Conservation (phyloP, 1,284 basidiomycete species). For the Puccinia triticina region DNA sequence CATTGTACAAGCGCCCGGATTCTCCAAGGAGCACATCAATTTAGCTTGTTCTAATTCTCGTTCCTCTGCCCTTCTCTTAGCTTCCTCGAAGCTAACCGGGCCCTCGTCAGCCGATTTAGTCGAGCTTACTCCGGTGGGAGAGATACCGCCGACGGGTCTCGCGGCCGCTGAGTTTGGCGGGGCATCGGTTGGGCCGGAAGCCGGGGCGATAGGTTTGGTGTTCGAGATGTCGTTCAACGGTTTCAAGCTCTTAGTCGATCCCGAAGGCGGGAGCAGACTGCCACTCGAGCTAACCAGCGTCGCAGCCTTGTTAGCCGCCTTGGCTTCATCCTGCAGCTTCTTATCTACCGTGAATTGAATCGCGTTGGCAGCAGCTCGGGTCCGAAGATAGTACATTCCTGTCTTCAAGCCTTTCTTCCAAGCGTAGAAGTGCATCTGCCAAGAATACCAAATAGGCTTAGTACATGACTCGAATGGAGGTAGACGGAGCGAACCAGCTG, state of each 20-base stretch:
- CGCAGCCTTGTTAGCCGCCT: conserved; percentile 63
- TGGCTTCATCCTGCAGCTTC: conserved; percentile 71
- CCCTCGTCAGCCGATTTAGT: background rate
- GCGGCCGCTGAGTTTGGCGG: background rate
- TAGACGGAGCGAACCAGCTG: background rate
- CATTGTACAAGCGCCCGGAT: conserved; percentile 66
- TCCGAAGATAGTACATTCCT: conserved; percentile 86
- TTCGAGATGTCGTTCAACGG: conserved; percentile 36
- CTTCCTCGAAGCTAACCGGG: conserved; percentile 77
- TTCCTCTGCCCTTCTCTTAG: conserved; percentile 71
- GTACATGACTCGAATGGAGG: background rate
- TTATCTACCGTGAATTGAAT: conserved; percentile 96
- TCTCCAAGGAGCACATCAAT: conserved; percentile 80
- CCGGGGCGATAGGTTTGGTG: background rate
- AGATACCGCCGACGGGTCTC: background rate
- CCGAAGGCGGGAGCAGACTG: background rate
- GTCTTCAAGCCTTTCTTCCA: conserved; percentile 99
- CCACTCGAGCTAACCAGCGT: conserved; percentile 31
- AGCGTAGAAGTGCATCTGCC: conserved; percentile 94
- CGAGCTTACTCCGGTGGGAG: conserved; percentile 27
- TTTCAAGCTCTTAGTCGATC: conserved; percentile 1
- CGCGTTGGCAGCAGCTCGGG: conserved; percentile 88
- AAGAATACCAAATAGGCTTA: background rate
- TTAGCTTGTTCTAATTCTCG: conserved; percentile 80
- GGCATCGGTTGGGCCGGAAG: conserved; percentile 46